Evolutionary conservation across 108 stramenopile species (phyloP).

Genomic region (Skeletonema grethae): DNA sequence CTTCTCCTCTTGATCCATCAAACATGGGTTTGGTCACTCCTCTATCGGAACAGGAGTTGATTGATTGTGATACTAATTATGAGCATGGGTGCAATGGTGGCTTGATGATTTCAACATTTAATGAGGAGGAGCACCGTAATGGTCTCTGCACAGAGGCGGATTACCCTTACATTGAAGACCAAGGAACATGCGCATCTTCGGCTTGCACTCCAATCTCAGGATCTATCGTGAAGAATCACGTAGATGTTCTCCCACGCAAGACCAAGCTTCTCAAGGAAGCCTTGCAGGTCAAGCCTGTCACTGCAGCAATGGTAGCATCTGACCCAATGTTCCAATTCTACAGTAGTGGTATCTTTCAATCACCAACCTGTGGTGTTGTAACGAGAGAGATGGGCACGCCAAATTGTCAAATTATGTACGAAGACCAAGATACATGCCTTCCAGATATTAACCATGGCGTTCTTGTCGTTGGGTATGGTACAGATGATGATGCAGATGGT

Average conservation of each 20-base stretch:
- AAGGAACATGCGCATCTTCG: slow-evolving; percentile 60
- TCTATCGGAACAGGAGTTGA: slow-evolving; percentile 93
- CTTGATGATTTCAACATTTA: slow-evolving; percentile 94
- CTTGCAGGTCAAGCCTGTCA: slow-evolving; percentile 76
- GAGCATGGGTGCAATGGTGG: slow-evolving; percentile 95
- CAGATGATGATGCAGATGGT: slow-evolving; percentile 45
- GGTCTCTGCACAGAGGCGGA: slow-evolving; percentile 91
- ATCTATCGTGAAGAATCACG: slow-evolving; percentile 70
- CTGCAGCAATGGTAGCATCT: slow-evolving; percentile 79
- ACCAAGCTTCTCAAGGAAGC: slow-evolving; percentile 77
- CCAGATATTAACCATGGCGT: slow-evolving; percentile 94
- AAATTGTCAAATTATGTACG: slow-evolving; percentile 28
- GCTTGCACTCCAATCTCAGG: slow-evolving; percentile 79
- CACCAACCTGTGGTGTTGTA: slow-evolving; percentile 63
- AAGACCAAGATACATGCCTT: slow-evolving; percentile 54
- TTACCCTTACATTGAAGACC: slow-evolving; percentile 85
- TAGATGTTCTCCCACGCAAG: slow-evolving; percentile 77
- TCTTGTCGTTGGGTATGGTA: slow-evolving; percentile 94
- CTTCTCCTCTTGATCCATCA: slow-evolving; percentile 13
- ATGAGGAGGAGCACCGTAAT: slow-evolving; percentile 76
- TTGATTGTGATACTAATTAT: slow-evolving; percentile 85
- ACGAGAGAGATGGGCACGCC: slow-evolving; percentile 22
- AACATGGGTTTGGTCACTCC: slow-evolving; percentile 74
- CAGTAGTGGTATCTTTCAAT: slow-evolving; percentile 88
- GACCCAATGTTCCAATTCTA: slow-evolving; percentile 95